Base-by-base conservation (phyloP, 805 yeast genomes). In the Monosporozyma siamensis region DNA sequence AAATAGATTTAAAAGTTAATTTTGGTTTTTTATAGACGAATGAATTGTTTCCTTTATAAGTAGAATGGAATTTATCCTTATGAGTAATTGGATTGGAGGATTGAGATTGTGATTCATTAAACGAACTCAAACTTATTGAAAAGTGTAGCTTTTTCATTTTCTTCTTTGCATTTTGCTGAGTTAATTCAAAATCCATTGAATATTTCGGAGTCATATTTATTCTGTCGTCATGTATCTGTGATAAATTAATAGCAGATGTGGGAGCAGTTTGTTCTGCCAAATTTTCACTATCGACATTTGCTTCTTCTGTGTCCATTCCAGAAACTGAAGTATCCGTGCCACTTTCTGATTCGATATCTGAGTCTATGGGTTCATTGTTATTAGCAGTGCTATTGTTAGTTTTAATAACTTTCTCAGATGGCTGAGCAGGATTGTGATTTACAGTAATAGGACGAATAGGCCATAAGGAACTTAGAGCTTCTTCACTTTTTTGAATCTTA, bases 1-100 rank as follows among this genome's bases (percentile, higher is more conserved):
- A 54, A 14, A 78, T 67, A 38, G 67, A 70, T 4, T 35, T 30
- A 25, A 45, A 50, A 1, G 44, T 29, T 1, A 70, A 40, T 9
- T 53, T 48, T 6, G 53, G 44, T 2, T 26, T 38, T 22, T 61
- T 46, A 24, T 46, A 53, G 10, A 15, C 9, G 18, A 23, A 35
- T 6, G 38, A 8, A 15, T 17, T 24, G 2, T 15, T 35, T 1
- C 10, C 26, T 18, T 18, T 14, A 3, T 27, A 23, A 7, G 26
- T 14, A 27, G 23, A 35, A 12, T 17, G 12, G 6, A n/a, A 22
- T 6, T 21, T 26, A 34, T 38, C 34, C 6, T 23, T 22, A 18
- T 8, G 14, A 11, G n/a, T n/a, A n/a, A n/a, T n/a, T n/a, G n/a
- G n/a, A n/a, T n/a, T n/a, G n/a, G n/a, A n/a, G n/a, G 14, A 22